phyloP scores from a whole-genome alignment of 2,329 filamentous ascomycete species.

The Pseudocercospora fijiensis region DNA sequence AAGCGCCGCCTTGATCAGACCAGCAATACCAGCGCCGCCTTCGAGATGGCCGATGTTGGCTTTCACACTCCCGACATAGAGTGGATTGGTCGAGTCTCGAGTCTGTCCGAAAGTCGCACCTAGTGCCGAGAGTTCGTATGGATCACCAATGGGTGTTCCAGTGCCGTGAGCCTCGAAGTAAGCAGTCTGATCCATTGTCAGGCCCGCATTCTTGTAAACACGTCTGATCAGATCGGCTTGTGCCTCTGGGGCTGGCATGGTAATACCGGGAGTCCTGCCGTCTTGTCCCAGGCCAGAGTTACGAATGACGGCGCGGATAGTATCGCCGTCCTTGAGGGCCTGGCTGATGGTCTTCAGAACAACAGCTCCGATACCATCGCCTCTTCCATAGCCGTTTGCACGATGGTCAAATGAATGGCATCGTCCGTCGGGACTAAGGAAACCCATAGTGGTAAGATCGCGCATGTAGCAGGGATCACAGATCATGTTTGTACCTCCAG shows the following conservation, averaged over 20 bases:
- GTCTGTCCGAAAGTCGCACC: constrained; percentile 10
- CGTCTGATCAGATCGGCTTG: constrained; percentile 8
- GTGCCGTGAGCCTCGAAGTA: constrained; percentile 27
- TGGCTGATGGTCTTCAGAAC: constrained; percentile 4
- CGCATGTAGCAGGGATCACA: neutral
- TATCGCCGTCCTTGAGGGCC: constrained; percentile 14
- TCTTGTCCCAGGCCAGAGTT: constrained; percentile 41
- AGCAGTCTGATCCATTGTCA: neutral
- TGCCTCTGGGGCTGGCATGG: neutral
- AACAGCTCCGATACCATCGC: constrained; percentile 48
- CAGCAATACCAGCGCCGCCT: constrained; percentile 22
- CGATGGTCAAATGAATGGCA: constrained; percentile 33
- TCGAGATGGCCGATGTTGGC: constrained; percentile 23
- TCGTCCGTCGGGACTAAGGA: constrained; percentile 37
- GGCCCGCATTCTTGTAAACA: constrained; percentile 8
- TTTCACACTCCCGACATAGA: constrained; percentile 28
- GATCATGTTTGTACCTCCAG: constrained; percentile 13
- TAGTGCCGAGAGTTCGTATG: constrained; percentile 26
- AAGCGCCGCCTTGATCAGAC: constrained; percentile 32
- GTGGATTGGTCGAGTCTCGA: constrained; percentile 2
- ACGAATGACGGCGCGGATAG: constrained; percentile 38
- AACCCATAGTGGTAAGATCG: neutral
- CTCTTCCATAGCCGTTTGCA: constrained; percentile 53
- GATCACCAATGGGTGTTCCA: constrained; percentile 31
- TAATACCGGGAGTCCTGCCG: constrained; percentile 35